Evolutionary conservation across 805 yeast genomes (phyloP), one percentile per base, ranked within the genome.

Genomic region (Jamesozyma jinghongensis): DNA sequence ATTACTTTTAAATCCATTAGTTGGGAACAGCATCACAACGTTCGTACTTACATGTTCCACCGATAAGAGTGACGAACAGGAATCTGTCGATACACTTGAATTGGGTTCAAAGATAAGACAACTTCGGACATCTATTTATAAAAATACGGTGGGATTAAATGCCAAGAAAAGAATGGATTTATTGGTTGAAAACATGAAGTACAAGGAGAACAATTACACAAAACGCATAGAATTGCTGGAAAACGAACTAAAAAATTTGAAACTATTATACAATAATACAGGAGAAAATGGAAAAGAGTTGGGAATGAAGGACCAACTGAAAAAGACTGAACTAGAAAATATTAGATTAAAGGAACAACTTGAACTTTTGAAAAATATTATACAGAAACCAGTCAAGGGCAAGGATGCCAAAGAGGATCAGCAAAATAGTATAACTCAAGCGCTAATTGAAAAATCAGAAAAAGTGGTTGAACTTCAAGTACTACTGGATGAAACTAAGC

Each of bases 21-120:
- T 94, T 5, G 94, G 94, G 1, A 85, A 85, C 57, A 77, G 88
- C 3, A 67, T 86, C 38, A 86, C 94, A 0, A 73, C 83, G 2
- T 64, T 85, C 36, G 74, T 86, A 14, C 70, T 85, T 32, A 81
- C 80, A 48, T 82, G 92, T 47, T 82, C 92, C 0, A 81, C 85
- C 0, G 67, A 81, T 0, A 53, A 65, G 3, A 54, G 60, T 26
- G 75, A 84, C 49, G 76, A 70, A 38, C 57, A 62, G 14, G 92
- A 84, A 51, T 82, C 94, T 0, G 44, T 83, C 5, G 77, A 86
- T 4, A 78, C 88, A 0, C 61, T 86, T 42, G 25, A 90, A 35
- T 83, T 85, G 57, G 94, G 92, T 0, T 67, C 75, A 0, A 65
- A 92, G 17, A 86, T 90, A 6, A 81, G 80, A 61, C 67, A 63